A percentile compares a stretch with the other conserved stretches of the same genome.
These are phyloP conservation scores for Stachybotrys chartarum DNA, from an alignment of 2,329 filamentous ascomycete genomes.

Conservation along the genomic window DNA sequence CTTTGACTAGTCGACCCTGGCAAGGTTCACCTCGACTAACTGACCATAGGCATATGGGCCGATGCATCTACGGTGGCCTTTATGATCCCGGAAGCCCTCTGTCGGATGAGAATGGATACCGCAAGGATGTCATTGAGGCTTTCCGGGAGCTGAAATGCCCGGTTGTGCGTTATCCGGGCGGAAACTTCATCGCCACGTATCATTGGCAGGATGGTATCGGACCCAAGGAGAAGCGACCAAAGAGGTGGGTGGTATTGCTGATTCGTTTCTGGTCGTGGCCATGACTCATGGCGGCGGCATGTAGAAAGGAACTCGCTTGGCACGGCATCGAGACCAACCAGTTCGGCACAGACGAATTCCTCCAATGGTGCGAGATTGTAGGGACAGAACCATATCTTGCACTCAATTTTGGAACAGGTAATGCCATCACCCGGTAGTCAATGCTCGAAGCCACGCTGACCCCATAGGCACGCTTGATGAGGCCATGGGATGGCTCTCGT, in stretches of 20 bases:
- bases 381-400: slow-evolving; percentile 70
- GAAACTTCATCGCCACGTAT: slow-evolving; percentile 77
- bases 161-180: slow-evolving; percentile 74
- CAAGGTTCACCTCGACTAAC: slow-evolving; percentile 59
- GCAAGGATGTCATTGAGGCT: slow-evolving; percentile 67
- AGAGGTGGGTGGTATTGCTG: not conserved
- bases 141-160: slow-evolving; percentile 67
- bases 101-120: slow-evolving; percentile 65
- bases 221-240: slow-evolving; percentile 58
- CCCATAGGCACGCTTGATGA: slow-evolving; percentile 24
- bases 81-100: slow-evolving; percentile 68
- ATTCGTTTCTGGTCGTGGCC: not conserved
- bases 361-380: slow-evolving; percentile 67
- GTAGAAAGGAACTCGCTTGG: slow-evolving; percentile 65
- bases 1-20: not conserved
- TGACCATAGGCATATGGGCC: slow-evolving; percentile 13
- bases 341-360: slow-evolving; percentile 79
- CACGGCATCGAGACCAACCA: slow-evolving; percentile 66
- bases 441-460: not conserved
- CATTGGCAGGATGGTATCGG: slow-evolving; percentile 79
- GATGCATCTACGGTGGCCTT: slow-evolving; percentile 78
- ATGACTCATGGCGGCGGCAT: not conserved
- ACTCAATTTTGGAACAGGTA: slow-evolving; percentile 71
- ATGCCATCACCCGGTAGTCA: not conserved
- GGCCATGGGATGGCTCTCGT: slow-evolving; percentile 70